These are phyloP conservation scores for Croton laevigatus DNA, from an alignment of 441 rosid species.

Conservation along the genomic window DNA sequence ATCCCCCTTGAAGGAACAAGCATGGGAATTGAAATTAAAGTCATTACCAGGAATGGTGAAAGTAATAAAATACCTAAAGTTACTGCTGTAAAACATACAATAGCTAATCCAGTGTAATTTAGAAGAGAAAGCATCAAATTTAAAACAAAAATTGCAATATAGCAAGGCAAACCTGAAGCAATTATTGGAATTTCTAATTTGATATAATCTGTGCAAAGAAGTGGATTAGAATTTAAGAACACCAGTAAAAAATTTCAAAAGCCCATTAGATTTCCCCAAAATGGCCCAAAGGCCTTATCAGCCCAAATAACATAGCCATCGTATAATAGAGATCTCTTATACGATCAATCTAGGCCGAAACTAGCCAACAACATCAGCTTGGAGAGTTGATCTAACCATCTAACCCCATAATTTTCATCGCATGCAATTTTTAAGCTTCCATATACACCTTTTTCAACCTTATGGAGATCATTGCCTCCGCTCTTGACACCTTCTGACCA, in stretches of 20 bases:
- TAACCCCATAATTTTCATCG: no score
- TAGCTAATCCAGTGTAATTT: conserved; percentile 57
- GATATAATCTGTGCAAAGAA: conserved; percentile 62
- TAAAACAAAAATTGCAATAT: conserved; percentile 36
- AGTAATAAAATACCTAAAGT: conserved; percentile 57
- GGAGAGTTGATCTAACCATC: no score
- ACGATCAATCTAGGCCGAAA: no score
- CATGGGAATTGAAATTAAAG: conserved; percentile 59
- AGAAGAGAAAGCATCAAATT: conserved; percentile 54
- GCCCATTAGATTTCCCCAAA: conserved; percentile 76
- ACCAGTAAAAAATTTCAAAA: conserved; percentile 75
- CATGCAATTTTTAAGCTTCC: no score
- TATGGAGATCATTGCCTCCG: no score
- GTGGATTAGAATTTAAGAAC: conserved; percentile 75
- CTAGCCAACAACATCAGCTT: no score
- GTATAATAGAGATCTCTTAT: no score
- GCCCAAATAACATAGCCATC: conserved; percentile 88
- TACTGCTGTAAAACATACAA: conserved; percentile 69
- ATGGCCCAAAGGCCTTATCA: conserved; percentile 71
- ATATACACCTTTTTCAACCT: no score
- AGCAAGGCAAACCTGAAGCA: conserved; percentile 56
- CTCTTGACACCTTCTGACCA: no score
- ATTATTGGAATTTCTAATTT: conserved; percentile 47
- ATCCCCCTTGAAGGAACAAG: conserved; percentile 66
- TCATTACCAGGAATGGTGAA: conserved; percentile 61